These are phyloP conservation scores for Paxillus ammoniavirescens DNA, from an alignment of 768 basidiomycete genomes.

Conservation along the genomic window DNA sequence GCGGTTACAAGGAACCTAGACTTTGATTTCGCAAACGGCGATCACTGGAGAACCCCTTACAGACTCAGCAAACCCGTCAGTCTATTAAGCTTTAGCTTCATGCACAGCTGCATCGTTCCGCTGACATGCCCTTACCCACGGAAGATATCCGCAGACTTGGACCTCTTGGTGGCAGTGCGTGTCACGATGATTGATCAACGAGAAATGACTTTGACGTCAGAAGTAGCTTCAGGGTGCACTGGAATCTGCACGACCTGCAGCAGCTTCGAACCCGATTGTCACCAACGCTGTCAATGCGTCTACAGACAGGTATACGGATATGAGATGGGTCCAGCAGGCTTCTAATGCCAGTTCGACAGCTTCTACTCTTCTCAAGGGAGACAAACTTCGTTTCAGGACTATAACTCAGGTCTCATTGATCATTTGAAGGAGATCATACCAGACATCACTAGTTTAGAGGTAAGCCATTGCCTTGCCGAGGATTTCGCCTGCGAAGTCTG, in stretches of 20 bases:
- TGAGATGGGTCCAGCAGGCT: neutral
- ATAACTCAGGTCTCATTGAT: slow-evolving; percentile 63
- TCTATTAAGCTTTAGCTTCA: neutral
- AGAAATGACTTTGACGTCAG: slow-evolving; percentile 4
- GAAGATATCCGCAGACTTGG: slow-evolving; percentile 60
- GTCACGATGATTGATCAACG: neutral
- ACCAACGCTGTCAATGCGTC: slow-evolving; percentile 63
- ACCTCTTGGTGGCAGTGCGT: slow-evolving; percentile 51
- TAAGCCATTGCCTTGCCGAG: slow-evolving; percentile 22
- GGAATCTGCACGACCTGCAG: slow-evolving; percentile 42
- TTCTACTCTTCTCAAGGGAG: slow-evolving; percentile 89
- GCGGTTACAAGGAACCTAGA: slow-evolving; percentile 73
- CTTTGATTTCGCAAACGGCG: slow-evolving; percentile 61
- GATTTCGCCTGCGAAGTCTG: neutral
- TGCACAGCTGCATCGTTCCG: neutral
- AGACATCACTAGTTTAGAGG: slow-evolving; percentile 70
- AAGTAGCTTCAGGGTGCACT: slow-evolving; percentile 48
- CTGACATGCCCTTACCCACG: neutral
- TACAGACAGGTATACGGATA: slow-evolving; percentile 61
- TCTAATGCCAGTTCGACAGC: slow-evolving; percentile 37
- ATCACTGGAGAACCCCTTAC: slow-evolving; percentile 47
- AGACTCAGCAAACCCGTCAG: slow-evolving; percentile 64
- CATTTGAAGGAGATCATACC: slow-evolving; percentile 47
- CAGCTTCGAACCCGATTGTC: slow-evolving; percentile 38
- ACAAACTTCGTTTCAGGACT: slow-evolving; percentile 76